Percentiles rank a stretch among this genome's conserved stretches.
phyloP scores from a whole-genome alignment of 352 stramenopile species.

The Phytophthora quininea region DNA sequence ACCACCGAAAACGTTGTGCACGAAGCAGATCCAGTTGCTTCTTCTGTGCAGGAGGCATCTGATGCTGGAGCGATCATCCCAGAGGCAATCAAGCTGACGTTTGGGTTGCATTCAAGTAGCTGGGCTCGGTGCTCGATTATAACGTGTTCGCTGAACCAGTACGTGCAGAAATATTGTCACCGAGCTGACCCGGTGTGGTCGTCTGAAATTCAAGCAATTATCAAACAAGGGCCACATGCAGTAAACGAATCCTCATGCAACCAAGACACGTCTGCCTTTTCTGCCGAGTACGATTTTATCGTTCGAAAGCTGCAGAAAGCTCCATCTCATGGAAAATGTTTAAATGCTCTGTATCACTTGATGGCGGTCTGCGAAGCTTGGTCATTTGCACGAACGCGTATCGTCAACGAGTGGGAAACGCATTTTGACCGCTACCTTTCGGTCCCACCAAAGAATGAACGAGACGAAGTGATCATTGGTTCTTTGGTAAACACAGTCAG shows the following conservation, averaged over 20 bases:
- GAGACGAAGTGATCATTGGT: slow-evolving; percentile 63
- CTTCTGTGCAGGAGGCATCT: slow-evolving; percentile 1
- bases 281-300: slow-evolving; percentile 34
- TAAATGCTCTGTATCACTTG: slow-evolving; percentile 71
- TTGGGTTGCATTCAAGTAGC: slow-evolving; percentile 45
- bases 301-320: slow-evolving; percentile 40
- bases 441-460: slow-evolving; percentile 45
- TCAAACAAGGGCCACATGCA: slow-evolving; percentile 10
- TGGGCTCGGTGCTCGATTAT: slow-evolving; percentile 45
- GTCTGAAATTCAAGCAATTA: slow-evolving; percentile 23
- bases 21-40: not conserved
- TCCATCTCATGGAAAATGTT: slow-evolving; percentile 61
- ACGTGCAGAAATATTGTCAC: slow-evolving; percentile 19
- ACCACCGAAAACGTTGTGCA: slow-evolving; percentile 49
- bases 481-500: slow-evolving; percentile 47
- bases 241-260: not conserved
- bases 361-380: slow-evolving; percentile 42
- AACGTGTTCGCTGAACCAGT: slow-evolving; percentile 27
- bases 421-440: slow-evolving; percentile 54
- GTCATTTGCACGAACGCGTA: slow-evolving; percentile 20
- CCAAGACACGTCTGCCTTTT: slow-evolving; percentile 1
- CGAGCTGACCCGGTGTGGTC: slow-evolving; percentile 23
- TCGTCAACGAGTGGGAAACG: slow-evolving; percentile 47
- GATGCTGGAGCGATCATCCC: slow-evolving; percentile 26
- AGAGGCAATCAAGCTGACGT: slow-evolving; percentile 39